Evolutionary conservation across 2,329 filamentous ascomycete species (phyloP), one percentile per base, ranked within the genome.

Genomic region (Fusarium austroafricanum): DNA sequence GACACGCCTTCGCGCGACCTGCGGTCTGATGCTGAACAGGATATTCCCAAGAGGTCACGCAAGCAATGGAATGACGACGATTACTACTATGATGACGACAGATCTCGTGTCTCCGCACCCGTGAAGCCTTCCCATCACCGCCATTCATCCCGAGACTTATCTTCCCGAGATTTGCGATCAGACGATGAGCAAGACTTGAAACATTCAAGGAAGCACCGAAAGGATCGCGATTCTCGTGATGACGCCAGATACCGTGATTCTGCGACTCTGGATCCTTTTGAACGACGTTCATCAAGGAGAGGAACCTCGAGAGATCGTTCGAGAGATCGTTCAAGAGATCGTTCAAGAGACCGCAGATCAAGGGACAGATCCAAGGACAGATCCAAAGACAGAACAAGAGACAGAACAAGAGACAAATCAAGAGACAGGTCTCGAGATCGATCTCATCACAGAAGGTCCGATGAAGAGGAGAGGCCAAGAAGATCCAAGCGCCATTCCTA

Each of bases 401-500:
- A 62, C 5, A 61, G 49, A 20, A 44, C 57, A 23, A 37, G 57
- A 18, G 47, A 61, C 20, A 61, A 40, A 35, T 51, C 65, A 20
- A 57, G 60, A 38, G 65, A 68, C 10, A 45, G 45, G 15, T 68
- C 65, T 17, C 61, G 66, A 35, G 53, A 68, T 18, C 58, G 66
- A 33, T 69, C 66, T 39, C 58, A 43, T 21, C 65, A 67, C 28
- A 55, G 31, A 35, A 60, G 44, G 44, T 65, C 65, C 18, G 77
- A 78, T 23, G 77, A 78, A 20, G 71, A 75, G 71, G 71, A 76
- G 61, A 76, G 74, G 61, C 75, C 74, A n/a, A 79, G 74, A 61
- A 77, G 75, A 58, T 79, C 77, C 21, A 81, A 79, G 68, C 79
- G 71, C 75, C 71, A 75, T 33, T 67, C 74, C 14, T 70, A 62